Evolutionary conservation across 2,329 filamentous ascomycete genomes (phyloP), one percentile per base, ranked within the genome.

Genomic region (Venturia pyrina): DNA sequence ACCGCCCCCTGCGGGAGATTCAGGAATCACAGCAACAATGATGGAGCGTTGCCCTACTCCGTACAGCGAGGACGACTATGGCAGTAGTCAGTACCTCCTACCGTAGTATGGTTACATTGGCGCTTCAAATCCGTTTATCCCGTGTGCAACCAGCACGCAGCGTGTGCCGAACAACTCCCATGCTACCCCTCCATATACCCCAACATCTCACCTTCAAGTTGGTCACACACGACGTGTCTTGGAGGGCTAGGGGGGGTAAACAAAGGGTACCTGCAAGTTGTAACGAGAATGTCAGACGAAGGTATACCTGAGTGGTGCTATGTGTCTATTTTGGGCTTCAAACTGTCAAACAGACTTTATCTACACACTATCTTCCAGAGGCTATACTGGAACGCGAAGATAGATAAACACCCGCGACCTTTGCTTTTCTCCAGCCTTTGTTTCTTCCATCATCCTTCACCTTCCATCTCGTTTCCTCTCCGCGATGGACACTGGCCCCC

Each of bases 201-300:
- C 48, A 53, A 10, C 21, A 28, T 53, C 48, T 53, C 50, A 19
- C 24, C 24, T 10, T n/a, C n/a, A n/a, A n/a, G n/a, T n/a, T 32
- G 53, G 53, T 37, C 53, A 59, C 32, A 59, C 53, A 59, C 53
- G 19, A 59, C 53, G 32, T 59, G 53, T 59, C 53, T 59, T 37
- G 53, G 24, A n/a, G 48, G 13, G 28, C 48, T 28, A 2, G 6
- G 50, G 15, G 15, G 32, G 32, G 11, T 19, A 59, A 59, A 59
- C 53, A 59, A 4, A 32, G 53, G 21, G 50, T 7, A 19, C 15
- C 10, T 59, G 28, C 28, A 59, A 37, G 24, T 59, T 59, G 53
- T 34, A 57, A 57, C 50, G 21, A 34, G 50, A 8, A 57, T 8
- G 24, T 34, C 50, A 28, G 28, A 34, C 50, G 5, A 32, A 7